These are phyloP conservation scores for Cytospora chrysosperma DNA, from an alignment of 2,329 filamentous ascomycete genomes.

Conservation along the genomic window DNA sequence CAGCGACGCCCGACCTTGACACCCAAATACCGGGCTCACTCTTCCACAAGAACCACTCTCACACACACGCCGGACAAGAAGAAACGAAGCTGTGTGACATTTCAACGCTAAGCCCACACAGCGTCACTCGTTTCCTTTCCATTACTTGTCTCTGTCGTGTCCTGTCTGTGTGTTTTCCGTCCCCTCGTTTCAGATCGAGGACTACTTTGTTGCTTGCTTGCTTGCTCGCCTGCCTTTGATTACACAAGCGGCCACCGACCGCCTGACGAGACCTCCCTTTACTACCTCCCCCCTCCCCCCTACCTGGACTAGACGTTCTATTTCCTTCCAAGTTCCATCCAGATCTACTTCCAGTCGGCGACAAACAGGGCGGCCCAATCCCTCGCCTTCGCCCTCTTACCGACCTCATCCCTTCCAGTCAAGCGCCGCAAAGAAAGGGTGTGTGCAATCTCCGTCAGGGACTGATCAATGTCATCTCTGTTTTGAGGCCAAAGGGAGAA, in stretches of 20 bases:
- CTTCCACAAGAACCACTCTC: neutral
- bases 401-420: constrained; percentile 8
- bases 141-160: neutral
- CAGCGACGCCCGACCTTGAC: neutral
- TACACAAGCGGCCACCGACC: constrained; percentile 12
- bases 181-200: constrained; percentile 11
- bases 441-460: constrained; percentile 5
- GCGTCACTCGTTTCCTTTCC: constrained; percentile 14
- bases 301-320: constrained; percentile 17
- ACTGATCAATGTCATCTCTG: constrained; percentile 21
- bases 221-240: neutral
- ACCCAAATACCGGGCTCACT: too few species aligned
- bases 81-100: constrained; percentile 7
- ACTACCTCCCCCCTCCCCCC: constrained; percentile 1
- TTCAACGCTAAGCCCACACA: constrained; percentile 5
- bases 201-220: neutral
- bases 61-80: neutral
- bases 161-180: constrained; percentile 2
- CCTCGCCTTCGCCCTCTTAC: constrained; percentile 18
- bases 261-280: constrained; percentile 12
- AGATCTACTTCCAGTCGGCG: constrained; percentile 9
- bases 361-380: constrained; percentile 17
- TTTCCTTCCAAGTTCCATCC: constrained; percentile 18
- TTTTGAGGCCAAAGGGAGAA: constrained; percentile 17
- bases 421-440: constrained; percentile 5